Conservation (phyloP, 164 flowering plant genomes). For the Magnolia officinalis region DNA sequence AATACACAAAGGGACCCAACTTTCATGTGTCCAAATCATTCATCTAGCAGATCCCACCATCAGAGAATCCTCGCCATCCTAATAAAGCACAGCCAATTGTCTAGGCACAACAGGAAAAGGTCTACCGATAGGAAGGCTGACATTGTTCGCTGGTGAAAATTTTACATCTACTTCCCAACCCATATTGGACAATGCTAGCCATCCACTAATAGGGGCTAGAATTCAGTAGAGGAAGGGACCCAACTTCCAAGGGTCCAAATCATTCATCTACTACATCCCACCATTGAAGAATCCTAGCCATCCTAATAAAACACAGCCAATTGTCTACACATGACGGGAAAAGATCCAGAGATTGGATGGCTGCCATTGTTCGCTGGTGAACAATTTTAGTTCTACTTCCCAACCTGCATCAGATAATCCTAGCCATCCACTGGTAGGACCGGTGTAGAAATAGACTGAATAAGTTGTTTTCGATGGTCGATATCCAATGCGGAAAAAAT, state of each 20-base stretch:
- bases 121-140: no score
- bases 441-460: not conserved
- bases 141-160: no score
- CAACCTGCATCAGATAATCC: no score
- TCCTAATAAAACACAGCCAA: not conserved
- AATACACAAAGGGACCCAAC: not conserved
- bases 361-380: no score
- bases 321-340: no score
- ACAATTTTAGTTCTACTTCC: not conserved
- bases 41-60: not conserved
- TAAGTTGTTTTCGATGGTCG: no score
- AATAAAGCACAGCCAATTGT: no score
- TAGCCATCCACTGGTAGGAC: not conserved
- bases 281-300: not conserved
- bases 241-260: not conserved
- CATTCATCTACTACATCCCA: not conserved
- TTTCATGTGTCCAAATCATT: not conserved
- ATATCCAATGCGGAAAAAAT: not conserved
- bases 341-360: no score
- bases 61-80: not conserved
- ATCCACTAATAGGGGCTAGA: not conserved
- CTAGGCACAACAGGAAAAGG: no score
- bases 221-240: not conserved
- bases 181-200: no score
- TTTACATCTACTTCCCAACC: no score